phyloP scores from a whole-genome alignment of 2,329 filamentous ascomycete genomes.

The Pseudopithomyces maydicus region DNA sequence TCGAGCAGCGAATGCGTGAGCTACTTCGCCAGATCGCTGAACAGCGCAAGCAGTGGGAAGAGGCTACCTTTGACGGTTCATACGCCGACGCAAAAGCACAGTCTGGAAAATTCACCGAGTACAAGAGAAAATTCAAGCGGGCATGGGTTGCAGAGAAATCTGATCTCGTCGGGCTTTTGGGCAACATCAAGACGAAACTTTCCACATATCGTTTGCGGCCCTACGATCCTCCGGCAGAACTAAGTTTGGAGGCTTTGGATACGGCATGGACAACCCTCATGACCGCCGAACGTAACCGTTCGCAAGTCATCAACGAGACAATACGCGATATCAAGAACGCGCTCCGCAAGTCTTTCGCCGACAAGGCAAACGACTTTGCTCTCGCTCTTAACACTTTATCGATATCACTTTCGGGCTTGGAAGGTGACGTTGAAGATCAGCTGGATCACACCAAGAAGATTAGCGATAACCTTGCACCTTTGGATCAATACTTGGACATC shows the following conservation, averaged over 20 bases:
- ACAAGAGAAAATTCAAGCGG: constrained; percentile 89
- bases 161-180: constrained; percentile 87
- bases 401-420: constrained; percentile 91
- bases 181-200: constrained; percentile 98
- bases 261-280: constrained; percentile 80
- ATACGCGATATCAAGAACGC: constrained; percentile 99
- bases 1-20: constrained; percentile 86
- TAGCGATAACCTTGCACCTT: constrained; percentile 80
- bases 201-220: constrained; percentile 90
- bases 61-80: constrained; percentile 84
- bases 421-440: constrained; percentile 96
- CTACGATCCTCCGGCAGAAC: constrained; percentile 85
- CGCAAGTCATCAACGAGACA: constrained; percentile 95
- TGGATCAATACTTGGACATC: constrained; percentile 89
- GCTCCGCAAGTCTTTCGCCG: constrained; percentile 88
- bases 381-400: constrained; percentile 94
- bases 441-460: constrained; percentile 83
- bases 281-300: constrained; percentile 82
- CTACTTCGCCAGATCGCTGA: constrained; percentile 75
- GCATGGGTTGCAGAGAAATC: constrained; percentile 98
- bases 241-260: constrained; percentile 83
- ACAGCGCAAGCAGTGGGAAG: constrained; percentile 78
- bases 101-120: constrained; percentile 78
- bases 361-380: constrained; percentile 98
- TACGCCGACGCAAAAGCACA: constrained; percentile 93